Evolutionary conservation across 352 stramenopile species (phyloP).

Genomic region (Paralagenidium karlingii): DNA sequence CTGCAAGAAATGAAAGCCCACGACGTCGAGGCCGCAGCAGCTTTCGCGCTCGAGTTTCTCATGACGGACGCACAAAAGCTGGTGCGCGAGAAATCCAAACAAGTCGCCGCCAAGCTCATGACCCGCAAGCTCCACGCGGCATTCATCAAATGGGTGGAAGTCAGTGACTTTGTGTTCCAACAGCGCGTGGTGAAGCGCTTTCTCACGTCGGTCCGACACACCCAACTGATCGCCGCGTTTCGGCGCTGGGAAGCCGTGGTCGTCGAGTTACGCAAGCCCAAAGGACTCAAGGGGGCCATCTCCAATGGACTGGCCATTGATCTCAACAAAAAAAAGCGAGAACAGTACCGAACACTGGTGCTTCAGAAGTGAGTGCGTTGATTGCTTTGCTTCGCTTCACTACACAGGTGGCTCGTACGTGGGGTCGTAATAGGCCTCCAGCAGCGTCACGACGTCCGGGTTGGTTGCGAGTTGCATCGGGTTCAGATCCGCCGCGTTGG

Average conservation of each 20-base stretch:
- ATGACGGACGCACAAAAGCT: constrained; percentile 30
- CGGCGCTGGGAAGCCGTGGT: constrained; percentile 35
- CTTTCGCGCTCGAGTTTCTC: constrained; percentile 52
- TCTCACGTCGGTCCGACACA: constrained; percentile 21
- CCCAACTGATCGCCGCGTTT: constrained; percentile 41
- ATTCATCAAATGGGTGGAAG: constrained; percentile 25
- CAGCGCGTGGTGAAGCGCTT: constrained; percentile 27
- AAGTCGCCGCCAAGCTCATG: constrained; percentile 29
- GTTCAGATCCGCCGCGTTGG: constrained; percentile 33
- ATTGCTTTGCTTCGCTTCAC: too few relatives aligned
- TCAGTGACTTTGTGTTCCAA: constrained; percentile 29
- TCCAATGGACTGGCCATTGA: constrained; percentile 41
- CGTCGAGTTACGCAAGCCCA: constrained; percentile 27
- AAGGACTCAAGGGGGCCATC: constrained; percentile 23
- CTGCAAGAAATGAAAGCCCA: constrained; percentile 22
- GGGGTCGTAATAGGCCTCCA: too few relatives aligned
- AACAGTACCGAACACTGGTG: constrained; percentile 54
- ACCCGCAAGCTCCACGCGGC: constrained; percentile 21
- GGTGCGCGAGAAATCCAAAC: constrained; percentile 31
- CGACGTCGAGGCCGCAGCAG: constrained; percentile 32
- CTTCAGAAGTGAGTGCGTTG: constrained; percentile 55
- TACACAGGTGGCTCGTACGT: too few relatives aligned
- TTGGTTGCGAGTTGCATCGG: constrained; percentile 27
- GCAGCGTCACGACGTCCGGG: too few relatives aligned
- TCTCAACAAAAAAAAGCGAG: constrained; percentile 42